Evolutionary conservation across 2,329 filamentous ascomycete species (phyloP), one percentile per base, ranked within the genome.

Genomic region (Penicillium sp.): DNA sequence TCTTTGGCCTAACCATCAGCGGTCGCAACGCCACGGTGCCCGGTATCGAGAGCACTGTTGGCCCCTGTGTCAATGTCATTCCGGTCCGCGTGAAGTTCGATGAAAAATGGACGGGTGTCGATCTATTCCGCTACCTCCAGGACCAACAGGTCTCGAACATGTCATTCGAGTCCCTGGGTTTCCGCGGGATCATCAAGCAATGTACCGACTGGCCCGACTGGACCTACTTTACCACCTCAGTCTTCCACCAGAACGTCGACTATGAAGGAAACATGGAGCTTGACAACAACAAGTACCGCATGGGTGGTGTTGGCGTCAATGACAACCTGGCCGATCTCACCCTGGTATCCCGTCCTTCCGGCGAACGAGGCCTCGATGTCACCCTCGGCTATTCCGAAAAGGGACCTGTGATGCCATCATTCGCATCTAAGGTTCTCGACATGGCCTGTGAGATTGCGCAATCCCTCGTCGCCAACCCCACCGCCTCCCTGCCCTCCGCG

Each of bases 1-100:
- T 85, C 9, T 89, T 89, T 59, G 85, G 85, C 29, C 83, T 86
- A 62, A 86, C 88, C 1, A 85, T 86, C 40, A 85, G 81, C 56
- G 86, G 87, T 0, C 81, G 86, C 45, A 85, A 85, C 66, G 80
- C 83, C 18, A 82, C 81, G 54, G 75, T 85, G 1, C 74, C 79
- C 16, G 77, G 78, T 39, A 79, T 81, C 20, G 82, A 86, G 57
- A 75, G 75, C 51, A 82, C 87, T 45, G 78, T 84, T 44, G 87
- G 87, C 0, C 86, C 86, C 0, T 87, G 85, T 58, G 86, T 86
- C 78, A 86, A 89, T 63, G 85, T 88, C 65, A 79, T 87, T 1
- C 86, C 87, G 0, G 79, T 88, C 35, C 80, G 86, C 20, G 80
- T 89, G 14, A 74, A 73, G 29, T 83, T 89, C 64, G 72, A 76